Evolutionary conservation across 1,284 basidiomycete genomes (phyloP).

Genomic region (Entoloma clypeatum): DNA sequence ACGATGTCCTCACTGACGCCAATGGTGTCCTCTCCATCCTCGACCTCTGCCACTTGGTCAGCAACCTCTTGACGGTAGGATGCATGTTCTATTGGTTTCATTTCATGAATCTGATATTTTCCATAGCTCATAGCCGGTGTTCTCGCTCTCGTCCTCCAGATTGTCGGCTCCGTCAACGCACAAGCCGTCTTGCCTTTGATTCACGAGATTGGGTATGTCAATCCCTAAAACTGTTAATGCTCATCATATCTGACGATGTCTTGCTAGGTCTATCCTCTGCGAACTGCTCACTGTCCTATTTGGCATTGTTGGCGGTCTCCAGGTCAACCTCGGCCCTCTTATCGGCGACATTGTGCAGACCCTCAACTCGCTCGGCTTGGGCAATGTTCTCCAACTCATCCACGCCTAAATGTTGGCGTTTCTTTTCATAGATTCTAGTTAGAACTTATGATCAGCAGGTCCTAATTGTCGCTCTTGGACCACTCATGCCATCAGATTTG

Average conservation of each 20-base stretch:
- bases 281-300: constrained; percentile 6
- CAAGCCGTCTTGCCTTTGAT: constrained; percentile 1
- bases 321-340: constrained; percentile 1
- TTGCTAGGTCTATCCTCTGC: constrained; percentile 5
- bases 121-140: constrained; percentile 33
- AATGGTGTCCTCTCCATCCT: constrained; percentile 11
- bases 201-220: constrained; percentile 3
- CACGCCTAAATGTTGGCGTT: no score
- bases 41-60: constrained; percentile 14
- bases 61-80: constrained; percentile 12
- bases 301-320: constrained; percentile 6
- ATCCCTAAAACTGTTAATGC: background rate
- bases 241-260: background rate
- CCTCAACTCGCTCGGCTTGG: constrained; percentile 3
- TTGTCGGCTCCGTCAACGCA: background rate
- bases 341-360: background rate
- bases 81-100: background rate
- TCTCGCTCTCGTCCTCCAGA: constrained; percentile 30
- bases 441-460: no score
- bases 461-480: no score
- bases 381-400: no score
- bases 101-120: constrained; percentile 6
- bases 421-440: no score
- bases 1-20: constrained; percentile 9
- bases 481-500: no score